Base-by-base conservation (phyloP, 208 protist genomes). In the Naegleria gruberi region DNA sequence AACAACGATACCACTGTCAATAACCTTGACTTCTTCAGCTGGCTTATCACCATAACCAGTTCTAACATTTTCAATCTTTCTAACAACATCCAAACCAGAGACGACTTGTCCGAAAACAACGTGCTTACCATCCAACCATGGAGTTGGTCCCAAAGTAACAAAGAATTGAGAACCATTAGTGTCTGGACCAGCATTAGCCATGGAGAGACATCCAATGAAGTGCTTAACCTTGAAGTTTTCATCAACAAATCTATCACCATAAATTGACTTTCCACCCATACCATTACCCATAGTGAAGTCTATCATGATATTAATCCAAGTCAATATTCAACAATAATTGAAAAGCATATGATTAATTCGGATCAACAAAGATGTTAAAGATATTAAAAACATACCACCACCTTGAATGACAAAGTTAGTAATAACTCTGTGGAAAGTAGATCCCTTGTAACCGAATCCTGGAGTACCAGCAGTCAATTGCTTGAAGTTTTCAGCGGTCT, bases 281-380 rank as follows among this genome's bases (percentile, higher is more conserved):
- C 98, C 98, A 92, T 98, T 96, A 87, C 93, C 93, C 10, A 94
- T 92, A 10, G 96, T 98, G 90, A 98, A 98, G 91, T 99, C 98
- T 12, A n/a, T n/a, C n/a, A n/a, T n/a, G n/a, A n/a, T n/a, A n/a
- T n/a, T n/a, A n/a, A n/a, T n/a, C n/a, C n/a, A n/a, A n/a, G n/a
- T n/a, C n/a, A n/a, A n/a, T n/a, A n/a, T n/a, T n/a, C n/a, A n/a
- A n/a, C n/a, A n/a, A n/a, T n/a, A n/a, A n/a, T n/a, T n/a, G n/a
- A n/a, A n/a, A n/a, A 99, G n/a, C n/a, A n/a, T n/a, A n/a, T n/a
- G 94, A 99, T 99, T 55, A 96, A 99, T 90, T 99, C 96, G 37
- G 98, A 98, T 90, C 98, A 98, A 30, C 94, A 98, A 77, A 98
- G 98, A 93, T 99, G 97, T 89, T 95, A 95, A 41, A 91, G 89